Conservation (phyloP, 1,284 basidiomycete genomes). For the Rhodotorula sp. region DNA sequence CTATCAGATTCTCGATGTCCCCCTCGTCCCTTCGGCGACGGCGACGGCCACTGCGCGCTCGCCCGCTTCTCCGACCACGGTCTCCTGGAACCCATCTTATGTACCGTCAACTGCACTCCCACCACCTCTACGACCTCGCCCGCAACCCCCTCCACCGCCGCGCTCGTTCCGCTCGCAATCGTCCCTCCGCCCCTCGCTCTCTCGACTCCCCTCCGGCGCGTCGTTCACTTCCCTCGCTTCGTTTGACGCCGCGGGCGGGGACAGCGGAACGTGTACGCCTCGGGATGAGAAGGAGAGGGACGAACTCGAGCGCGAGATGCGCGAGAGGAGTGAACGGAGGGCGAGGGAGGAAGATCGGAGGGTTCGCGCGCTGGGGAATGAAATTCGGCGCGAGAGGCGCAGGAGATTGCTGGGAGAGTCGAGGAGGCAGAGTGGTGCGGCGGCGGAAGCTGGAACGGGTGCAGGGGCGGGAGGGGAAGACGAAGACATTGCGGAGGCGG, state of each 20-base stretch:
- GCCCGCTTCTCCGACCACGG: background rate
- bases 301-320: conserved; percentile 20
- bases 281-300: conserved; percentile 14
- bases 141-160: background rate
- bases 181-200: background rate
- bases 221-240: background rate
- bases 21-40: background rate
- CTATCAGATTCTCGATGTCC: conserved; percentile 64
- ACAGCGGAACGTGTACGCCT: conserved; percentile 5
- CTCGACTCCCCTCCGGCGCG: background rate
- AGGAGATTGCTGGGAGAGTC: background rate
- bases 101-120: background rate
- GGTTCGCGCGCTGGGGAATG: background rate
- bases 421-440: background rate
- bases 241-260: background rate
- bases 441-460: background rate
- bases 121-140: conserved; percentile 10
- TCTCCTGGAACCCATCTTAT: background rate
- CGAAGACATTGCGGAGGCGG: too few relatives aligned
- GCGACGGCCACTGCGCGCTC: background rate
- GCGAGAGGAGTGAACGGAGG: conserved; percentile 4
- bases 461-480: too few relatives aligned
- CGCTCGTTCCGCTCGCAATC: background rate
- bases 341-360: conserved; percentile 7
- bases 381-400: background rate